Base-by-base conservation (phyloP, 1,284 basidiomycete species). In the Amylostereum chailletii region DNA sequence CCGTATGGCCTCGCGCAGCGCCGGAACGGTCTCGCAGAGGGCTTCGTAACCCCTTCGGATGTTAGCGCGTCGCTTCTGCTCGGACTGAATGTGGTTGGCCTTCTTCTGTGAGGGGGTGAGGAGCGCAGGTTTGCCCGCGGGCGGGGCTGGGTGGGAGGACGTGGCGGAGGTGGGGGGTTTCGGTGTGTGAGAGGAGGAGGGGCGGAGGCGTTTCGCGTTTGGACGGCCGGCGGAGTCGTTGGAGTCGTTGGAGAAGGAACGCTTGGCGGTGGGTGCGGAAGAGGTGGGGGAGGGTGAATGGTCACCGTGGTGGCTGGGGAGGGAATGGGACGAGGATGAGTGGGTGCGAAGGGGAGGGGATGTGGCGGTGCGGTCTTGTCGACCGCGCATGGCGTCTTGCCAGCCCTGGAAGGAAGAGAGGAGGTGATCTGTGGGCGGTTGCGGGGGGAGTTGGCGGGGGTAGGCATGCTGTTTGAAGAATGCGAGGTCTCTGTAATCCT, bases 41-140 rank as follows among this genome's bases (percentile, higher is more conserved):
- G 86, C 76, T 60, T 94, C 92, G 63, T 94, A 94, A 3, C 90
- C 92, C 46, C 83, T 72, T 10, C 90, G 76, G 46, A 94, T 94
- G 57, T 93, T 94, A 26, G 90, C 90, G n/a, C 92, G 77, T 29
- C 92, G 79, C 66, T 94, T 94, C 69, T 93, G 90, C 66, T 88
- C 86, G 4, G 82, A 86, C 57, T 92, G 89, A 55, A 94, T 94
- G 62, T 94, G 91, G 60, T 94, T 94, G 39, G 89, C 90, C 64
- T 93, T 92, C 66, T 94, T 94, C 70, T 94, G 91, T 6, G 85
- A 86, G 0, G 68, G 62, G 27, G 62, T 64, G 32, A 70, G 62
- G 43, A 70, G 61, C 42, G 65, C 57, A 32, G 66, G 62, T 51
- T 66, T 67, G 38, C 46, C 53, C 11, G 19, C 19, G 38, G 50